Percentiles rank a stretch among this genome's conserved stretches.
Evolutionary conservation across 306 rosid species (phyloP).

Genomic region (Citrullus mucosospermus): DNA sequence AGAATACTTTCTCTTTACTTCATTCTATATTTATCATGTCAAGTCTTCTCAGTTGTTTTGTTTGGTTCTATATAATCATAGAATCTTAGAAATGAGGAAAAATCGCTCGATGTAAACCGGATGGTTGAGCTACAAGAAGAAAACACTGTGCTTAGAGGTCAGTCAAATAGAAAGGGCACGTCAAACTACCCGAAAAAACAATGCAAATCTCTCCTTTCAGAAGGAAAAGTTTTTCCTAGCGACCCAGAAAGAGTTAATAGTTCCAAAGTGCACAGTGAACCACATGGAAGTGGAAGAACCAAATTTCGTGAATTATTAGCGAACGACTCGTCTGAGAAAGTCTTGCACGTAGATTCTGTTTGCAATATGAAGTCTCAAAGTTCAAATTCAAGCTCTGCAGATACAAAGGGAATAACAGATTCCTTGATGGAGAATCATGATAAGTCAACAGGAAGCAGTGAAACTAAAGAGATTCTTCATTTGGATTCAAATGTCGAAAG

Average conservation of each 20-base stretch:
- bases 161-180: slow-evolving; percentile 7
- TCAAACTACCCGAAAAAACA: slow-evolving; percentile 12
- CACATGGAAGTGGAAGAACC: slow-evolving; percentile 22
- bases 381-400: slow-evolving; percentile 30
- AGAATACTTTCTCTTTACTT: neutral
- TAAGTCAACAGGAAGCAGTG: neutral
- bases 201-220: slow-evolving; percentile 19
- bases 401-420: slow-evolving; percentile 10
- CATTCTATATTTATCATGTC: neutral
- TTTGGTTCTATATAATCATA: neutral
- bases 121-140: neutral
- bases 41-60: neutral
- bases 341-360: slow-evolving; percentile 51
- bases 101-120: neutral
- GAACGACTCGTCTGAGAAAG: slow-evolving; percentile 48
- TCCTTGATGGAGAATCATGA: neutral
- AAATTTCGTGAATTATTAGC: slow-evolving; percentile 23
- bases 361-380: slow-evolving; percentile 23
- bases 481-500: slow-evolving; percentile 7
- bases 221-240: slow-evolving; percentile 10
- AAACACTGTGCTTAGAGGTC: neutral
- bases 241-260: neutral
- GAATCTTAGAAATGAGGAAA: slow-evolving; percentile 21
- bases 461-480: neutral
- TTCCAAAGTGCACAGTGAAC: slow-evolving; percentile 13